Percentiles rank a stretch among this genome's conserved stretches.
phyloP scores from a whole-genome alignment of 208 protist genomes.

The Angomonas ambiguus region DNA sequence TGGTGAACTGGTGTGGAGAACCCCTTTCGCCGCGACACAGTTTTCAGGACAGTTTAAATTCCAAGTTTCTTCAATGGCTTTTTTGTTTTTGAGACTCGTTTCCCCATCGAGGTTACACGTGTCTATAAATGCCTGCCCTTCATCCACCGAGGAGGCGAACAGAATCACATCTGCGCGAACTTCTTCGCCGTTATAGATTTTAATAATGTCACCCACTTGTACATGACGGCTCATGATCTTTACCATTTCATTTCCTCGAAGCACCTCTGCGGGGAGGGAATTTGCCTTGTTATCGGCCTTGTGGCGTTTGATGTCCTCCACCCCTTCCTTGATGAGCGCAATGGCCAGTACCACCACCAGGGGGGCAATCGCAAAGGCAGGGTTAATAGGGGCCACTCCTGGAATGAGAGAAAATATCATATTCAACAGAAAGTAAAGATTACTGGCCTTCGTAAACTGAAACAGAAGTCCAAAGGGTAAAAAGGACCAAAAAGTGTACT shows the following conservation, averaged over 20 bases:
- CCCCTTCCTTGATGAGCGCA: conserved; percentile 85
- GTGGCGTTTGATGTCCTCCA: conserved; percentile 87
- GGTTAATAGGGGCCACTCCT: conserved; percentile 83
- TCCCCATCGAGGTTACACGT: conserved; percentile 92
- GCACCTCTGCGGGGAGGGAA: conserved; percentile 47
- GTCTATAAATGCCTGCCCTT: conserved; percentile 88
- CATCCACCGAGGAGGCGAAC: conserved; percentile 58
- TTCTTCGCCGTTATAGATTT: conserved; percentile 71
- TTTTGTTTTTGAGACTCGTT: conserved; percentile 80
- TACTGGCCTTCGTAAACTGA: conserved; percentile 91
- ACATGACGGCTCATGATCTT: conserved; percentile 59
- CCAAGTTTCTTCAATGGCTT: conserved; percentile 66
- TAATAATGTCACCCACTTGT: conserved; percentile 74
- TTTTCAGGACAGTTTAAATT: conserved; percentile 32
- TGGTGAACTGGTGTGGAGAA: conserved; percentile 57
- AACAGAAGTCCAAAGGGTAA: conserved; percentile 91
- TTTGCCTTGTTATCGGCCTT: conserved; percentile 77
- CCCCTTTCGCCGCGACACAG: conserved; percentile 17
- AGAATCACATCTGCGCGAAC: conserved; percentile 88
- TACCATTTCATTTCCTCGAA: conserved; percentile 43
- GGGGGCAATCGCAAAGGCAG: conserved; percentile 86
- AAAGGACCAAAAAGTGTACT: conserved; percentile 92
- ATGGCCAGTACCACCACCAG: conserved; percentile 89
- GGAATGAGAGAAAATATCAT: conserved; percentile 91
- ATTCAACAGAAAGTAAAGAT: conserved; percentile 94